Percentiles rank a stretch among this genome's conserved stretches.
phyloP scores from a whole-genome alignment of 139 green algal genomes.

The Chlamydomonas sphaeroides region DNA sequence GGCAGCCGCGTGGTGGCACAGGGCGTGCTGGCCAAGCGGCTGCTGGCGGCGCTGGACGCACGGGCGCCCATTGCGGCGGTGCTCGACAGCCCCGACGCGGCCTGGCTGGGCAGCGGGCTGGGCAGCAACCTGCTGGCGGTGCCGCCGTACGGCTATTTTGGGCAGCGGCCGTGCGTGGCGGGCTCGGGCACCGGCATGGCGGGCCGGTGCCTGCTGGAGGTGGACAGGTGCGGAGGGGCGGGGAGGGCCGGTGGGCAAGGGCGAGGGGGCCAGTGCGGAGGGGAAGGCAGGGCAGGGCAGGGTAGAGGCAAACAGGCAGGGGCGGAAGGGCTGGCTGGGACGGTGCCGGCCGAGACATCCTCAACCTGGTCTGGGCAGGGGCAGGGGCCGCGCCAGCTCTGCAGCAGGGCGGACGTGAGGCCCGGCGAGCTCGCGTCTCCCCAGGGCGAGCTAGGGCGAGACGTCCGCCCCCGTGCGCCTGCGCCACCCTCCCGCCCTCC shows the following conservation, averaged over 20 bases:
- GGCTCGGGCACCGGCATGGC: neutral
- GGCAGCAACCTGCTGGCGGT: conserved; percentile 81
- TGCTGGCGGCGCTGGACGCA: conserved; percentile 79
- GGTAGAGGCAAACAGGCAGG: no score
- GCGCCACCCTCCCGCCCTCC: neutral
- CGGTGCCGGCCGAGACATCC: no score
- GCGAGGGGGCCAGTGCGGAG: no score
- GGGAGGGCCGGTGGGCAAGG: no score
- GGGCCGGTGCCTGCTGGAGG: conserved; percentile 8
- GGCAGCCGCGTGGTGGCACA: conserved; percentile 71
- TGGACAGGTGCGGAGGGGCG: conserved; percentile 11
- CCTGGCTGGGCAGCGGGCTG: conserved; percentile 28
- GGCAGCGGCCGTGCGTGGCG: neutral
- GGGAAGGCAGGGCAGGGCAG: no score
- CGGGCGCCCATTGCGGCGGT: conserved; percentile 80
- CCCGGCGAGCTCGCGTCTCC: no score
- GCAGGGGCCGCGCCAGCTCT: no score
- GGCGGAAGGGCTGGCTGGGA: no score
- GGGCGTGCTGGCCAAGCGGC: conserved; percentile 49
- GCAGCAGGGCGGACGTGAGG: no score
- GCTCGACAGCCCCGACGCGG: conserved; percentile 68
- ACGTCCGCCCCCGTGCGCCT: no score
- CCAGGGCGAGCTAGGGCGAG: no score
- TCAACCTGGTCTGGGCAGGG: no score
- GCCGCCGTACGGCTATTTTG: conserved; percentile 95